A percentile compares a stretch with the other conserved stretches of the same genome.
Evolutionary conservation across 2,329 filamentous ascomycete genomes (phyloP).

Genomic region (Decorospora gaudefroyi): DNA sequence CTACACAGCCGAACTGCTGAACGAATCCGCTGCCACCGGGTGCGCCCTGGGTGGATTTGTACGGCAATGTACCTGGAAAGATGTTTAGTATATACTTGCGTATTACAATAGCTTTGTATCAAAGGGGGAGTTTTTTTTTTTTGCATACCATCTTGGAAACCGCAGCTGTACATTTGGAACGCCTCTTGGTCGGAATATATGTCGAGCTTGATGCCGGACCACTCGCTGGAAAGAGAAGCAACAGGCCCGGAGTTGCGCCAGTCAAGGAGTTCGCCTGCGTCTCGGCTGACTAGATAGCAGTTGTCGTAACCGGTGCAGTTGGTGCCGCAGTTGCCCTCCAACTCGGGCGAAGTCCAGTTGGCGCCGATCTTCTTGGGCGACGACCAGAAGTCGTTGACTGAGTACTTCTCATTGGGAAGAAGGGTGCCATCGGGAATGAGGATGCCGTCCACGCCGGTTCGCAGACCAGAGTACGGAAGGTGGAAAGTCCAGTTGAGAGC

Average conservation of each 20-base stretch:
- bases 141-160: constrained; percentile 67
- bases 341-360: constrained; percentile 64
- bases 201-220: constrained; percentile 82
- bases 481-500: constrained; percentile 73
- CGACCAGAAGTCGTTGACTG: constrained; percentile 82
- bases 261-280: constrained; percentile 61
- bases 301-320: constrained; percentile 86
- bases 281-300: constrained; percentile 71
- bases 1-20: constrained; percentile 79
- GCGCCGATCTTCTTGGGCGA: constrained; percentile 77
- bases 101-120: no score
- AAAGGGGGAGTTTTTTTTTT: not conserved
- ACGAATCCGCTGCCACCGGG: constrained; percentile 65
- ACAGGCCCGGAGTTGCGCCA: constrained; percentile 65
- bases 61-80: constrained; percentile 55
- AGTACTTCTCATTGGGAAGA: constrained; percentile 66
- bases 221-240: constrained; percentile 70
- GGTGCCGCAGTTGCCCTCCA: constrained; percentile 75
- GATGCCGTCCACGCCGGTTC: constrained; percentile 66
- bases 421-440: constrained; percentile 62
- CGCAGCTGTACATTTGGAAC: constrained; percentile 87
- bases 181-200: constrained; percentile 83
- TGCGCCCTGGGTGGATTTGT: constrained; percentile 73
- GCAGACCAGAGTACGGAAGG: constrained; percentile 72
- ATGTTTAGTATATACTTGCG: constrained; percentile 16